phyloP scores from a whole-genome alignment of 345 rosid genomes.

The Gossypium stocksii region DNA sequence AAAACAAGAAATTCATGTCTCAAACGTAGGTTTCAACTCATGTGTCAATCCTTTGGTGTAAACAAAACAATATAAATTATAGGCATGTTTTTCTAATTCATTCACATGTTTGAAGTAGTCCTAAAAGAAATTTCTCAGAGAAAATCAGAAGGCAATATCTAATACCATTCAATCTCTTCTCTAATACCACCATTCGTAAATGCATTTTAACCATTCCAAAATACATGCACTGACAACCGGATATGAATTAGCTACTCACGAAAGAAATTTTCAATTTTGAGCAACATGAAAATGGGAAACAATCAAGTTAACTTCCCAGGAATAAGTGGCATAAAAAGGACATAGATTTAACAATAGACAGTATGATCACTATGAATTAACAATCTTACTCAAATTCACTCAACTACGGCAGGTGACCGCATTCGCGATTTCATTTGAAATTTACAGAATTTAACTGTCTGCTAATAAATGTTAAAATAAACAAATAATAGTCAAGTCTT shows the following conservation, averaged over 20 bases:
- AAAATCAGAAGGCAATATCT: background rate
- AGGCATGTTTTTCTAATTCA: background rate
- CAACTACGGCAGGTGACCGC: background rate
- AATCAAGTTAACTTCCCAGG: background rate
- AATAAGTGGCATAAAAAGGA: background rate
- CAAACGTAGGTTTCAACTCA: background rate
- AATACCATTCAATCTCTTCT: background rate
- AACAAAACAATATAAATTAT: background rate
- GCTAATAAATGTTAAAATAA: background rate
- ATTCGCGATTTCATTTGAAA: background rate
- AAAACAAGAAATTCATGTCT: background rate
- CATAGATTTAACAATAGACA: background rate
- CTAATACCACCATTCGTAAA: background rate
- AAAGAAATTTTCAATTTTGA: background rate
- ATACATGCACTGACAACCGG: background rate
- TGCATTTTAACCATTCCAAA: background rate
- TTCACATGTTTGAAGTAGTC: background rate
- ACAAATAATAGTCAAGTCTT: background rate
- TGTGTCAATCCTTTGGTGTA: background rate
- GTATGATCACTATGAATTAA: background rate
- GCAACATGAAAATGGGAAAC: background rate
- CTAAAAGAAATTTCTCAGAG: background rate
- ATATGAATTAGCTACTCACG: background rate
- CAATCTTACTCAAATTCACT: background rate
- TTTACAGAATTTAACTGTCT: background rate